These are phyloP conservation scores for Pestalotiopsis sp. DNA, from an alignment of 2,329 filamentous ascomycete species.

Conservation along the genomic window DNA sequence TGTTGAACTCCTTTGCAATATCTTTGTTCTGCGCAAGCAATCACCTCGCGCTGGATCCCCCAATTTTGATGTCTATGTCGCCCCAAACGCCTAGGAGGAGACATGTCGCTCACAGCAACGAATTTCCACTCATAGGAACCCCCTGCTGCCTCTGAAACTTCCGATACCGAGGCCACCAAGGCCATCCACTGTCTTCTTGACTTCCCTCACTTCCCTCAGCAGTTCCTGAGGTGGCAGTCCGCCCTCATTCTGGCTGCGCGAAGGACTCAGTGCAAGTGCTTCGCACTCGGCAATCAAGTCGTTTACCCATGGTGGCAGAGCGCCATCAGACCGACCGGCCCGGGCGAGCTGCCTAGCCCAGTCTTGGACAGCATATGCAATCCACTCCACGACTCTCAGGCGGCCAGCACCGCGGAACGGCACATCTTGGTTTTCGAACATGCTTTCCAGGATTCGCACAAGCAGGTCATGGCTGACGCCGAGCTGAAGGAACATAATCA, in stretches of 20 bases:
- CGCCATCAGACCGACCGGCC: slow-evolving; percentile 30
- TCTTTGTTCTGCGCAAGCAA: not conserved
- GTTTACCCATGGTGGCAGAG: slow-evolving; percentile 32
- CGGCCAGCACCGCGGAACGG: slow-evolving; percentile 57
- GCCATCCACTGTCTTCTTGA: slow-evolving; percentile 47
- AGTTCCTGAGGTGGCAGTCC: slow-evolving; percentile 49
- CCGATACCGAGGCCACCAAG: slow-evolving; percentile 42
- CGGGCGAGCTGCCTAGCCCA: slow-evolving; percentile 47
- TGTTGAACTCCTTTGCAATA: not conserved
- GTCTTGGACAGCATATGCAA: slow-evolving; percentile 48
- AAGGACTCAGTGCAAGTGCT: slow-evolving; percentile 42
- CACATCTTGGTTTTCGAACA: slow-evolving; percentile 62
- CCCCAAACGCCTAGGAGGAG: not conserved
- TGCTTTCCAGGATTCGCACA: slow-evolving; percentile 56
- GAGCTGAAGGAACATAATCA: slow-evolving; percentile 58
- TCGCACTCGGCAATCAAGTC: slow-evolving; percentile 53
- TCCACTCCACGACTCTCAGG: slow-evolving; percentile 57
- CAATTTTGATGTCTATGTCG: not conserved
- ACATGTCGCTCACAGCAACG: not conserved
- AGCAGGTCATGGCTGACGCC: slow-evolving; percentile 61
- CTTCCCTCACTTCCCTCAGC: slow-evolving; percentile 42
- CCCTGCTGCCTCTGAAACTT: slow-evolving; percentile 31
- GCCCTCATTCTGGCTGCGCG: slow-evolving; percentile 41
- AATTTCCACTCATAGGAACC: slow-evolving; percentile 43
- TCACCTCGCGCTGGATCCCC: not conserved